Evolutionary conservation across 108 stramenopile species (phyloP), one percentile per base, ranked within the genome.

Genomic region (Fragilariopsis cylindrus): DNA sequence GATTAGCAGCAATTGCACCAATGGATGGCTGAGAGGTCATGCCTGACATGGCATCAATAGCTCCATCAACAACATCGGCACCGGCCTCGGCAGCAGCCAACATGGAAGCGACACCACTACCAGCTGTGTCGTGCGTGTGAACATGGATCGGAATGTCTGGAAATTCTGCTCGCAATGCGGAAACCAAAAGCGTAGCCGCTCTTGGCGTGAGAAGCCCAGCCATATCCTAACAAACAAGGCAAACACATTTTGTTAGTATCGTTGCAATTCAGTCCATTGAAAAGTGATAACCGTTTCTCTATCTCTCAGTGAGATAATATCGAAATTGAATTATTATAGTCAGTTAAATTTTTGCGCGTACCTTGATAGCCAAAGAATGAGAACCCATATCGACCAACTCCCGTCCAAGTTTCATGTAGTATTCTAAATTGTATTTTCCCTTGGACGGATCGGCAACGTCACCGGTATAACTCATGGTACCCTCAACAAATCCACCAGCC

Each of bases 121-220:
- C 97, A 21, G 97, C 93, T 8, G 98, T 97, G 79, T 97, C 96
- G 75, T 98, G 98, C n/a, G 98, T 98, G 84, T 98, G 98, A 12
- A 98, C 92, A 75, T 98, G 98, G 63, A 98, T 96, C 16, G 97
- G 97, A 50, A 86, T 76, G 72, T 97, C 85, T 7, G 97, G 96
- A 81, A 90, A 86, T 82, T 95, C 94, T 56, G 77, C 65, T 7
- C 97, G 87, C 21, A 98, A 79, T 7, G 92, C 90, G 42, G 77
- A 63, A 18, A 98, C 88, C 43, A 98, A 81, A 80, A 88, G 46
- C 11, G 56, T 79, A 13, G 95, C 87, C 8, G 96, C 96, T 55
- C 82, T 76, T 12, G 97, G 97, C 71, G 90, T 96, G 49, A 98
- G 77, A 11, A 98, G 85, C 15, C 98, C 98, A 4, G 98, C 98